Base-by-base conservation (phyloP, 768 basidiomycete species). In the Leccinum imitatum region DNA sequence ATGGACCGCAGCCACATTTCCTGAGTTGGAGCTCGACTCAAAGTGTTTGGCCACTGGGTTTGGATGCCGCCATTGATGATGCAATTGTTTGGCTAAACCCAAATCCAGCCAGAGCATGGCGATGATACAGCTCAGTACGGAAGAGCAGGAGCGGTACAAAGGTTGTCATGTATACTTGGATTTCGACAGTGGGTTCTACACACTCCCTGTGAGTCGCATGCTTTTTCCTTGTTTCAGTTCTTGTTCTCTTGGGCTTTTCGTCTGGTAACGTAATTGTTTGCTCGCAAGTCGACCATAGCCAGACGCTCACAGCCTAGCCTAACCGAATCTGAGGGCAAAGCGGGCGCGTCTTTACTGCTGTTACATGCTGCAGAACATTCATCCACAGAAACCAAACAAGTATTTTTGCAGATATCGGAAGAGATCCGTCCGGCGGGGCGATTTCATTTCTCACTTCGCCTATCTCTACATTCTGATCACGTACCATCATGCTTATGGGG, bases 1-100 rank as follows among this genome's bases (percentile, higher is more conserved):
- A 6, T 97, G 95, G 96, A 94, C 93, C 1, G 84, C 91, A 9
- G 87, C 87, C 2, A 71, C 87, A 1, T 92, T 95, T 69, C 85
- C 87, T 8, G 81, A 82, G 41, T 72, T 87, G 9, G 72, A 76
- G 13, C 67, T 90, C 41, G 75, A 79, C 15, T 69, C 75, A 3
- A 76, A 73, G 23, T 87, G 87, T 62, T 73, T 87, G 8, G 91
- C 95, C 2, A 95, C 92, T 19, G 95, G 95, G 94, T 94, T 63
- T 69, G 80, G 13, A 33, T 10, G 21, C 48, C 8, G 7, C 7
- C 15, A 19, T 41, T 27, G 33, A 46, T 50, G 35, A 41, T 54
- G 17, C 30, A 9, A 27, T 31, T 50, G 19, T 55, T 33, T 46
- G 19, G 30, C 25, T 59, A 17, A 10, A 10, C 23, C 14, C 30